Conservation (phyloP, 495 filamentous ascomycete species). For the Neurospora cerealis region DNA sequence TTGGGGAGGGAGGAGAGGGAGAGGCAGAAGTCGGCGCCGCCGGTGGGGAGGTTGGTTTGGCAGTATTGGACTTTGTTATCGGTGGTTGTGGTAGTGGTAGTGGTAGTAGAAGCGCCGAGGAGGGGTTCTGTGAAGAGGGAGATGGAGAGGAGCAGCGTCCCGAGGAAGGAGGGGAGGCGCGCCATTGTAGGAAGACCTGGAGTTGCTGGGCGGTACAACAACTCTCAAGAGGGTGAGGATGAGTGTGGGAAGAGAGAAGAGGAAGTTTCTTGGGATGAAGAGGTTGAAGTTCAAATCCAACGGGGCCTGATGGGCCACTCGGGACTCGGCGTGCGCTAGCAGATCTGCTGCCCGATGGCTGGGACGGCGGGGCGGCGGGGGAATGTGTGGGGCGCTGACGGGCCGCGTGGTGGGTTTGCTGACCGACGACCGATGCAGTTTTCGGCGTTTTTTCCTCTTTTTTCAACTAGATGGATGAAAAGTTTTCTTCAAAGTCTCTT, state of each 20-base stretch:
- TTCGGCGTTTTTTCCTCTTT: neutral
- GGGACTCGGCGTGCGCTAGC: neutral
- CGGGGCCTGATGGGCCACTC: neutral
- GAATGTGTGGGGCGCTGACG: neutral
- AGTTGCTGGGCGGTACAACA: neutral
- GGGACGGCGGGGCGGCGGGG: neutral
- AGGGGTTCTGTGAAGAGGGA: neutral
- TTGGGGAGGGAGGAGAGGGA: slow-evolving; percentile 10
- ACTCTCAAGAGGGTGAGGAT: neutral
- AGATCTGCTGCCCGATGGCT: neutral
- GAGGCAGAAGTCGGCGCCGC: slow-evolving; percentile 20
- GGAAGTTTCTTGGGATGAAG: neutral
- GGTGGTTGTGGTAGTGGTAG: neutral
- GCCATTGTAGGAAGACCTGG: neutral
- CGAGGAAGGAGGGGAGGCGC: neutral
- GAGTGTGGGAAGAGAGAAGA: neutral
- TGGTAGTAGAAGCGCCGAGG: neutral
- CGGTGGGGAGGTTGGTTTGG: slow-evolving; percentile 7
- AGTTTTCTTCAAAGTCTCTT: neutral
- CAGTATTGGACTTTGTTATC: slow-evolving; percentile 16
- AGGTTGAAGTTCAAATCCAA: neutral
- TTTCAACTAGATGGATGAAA: neutral
- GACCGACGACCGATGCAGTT: neutral
- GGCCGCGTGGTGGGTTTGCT: neutral
- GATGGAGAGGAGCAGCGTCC: neutral